These are phyloP conservation scores for Perilla frutescens DNA, from an alignment of 257 asterid genomes.

Conservation along the genomic window DNA sequence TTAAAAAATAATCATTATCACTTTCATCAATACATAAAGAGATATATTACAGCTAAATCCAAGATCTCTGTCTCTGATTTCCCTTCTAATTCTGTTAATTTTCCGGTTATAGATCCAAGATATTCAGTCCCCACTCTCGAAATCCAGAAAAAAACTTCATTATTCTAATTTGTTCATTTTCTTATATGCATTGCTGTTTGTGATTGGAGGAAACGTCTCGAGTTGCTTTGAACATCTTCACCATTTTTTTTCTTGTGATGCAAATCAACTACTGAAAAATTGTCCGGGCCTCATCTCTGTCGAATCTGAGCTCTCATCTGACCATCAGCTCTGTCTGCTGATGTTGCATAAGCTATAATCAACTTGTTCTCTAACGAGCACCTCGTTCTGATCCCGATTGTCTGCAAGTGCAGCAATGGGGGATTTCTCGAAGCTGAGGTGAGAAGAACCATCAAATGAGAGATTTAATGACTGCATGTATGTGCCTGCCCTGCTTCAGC, in stretches of 20 bases:
- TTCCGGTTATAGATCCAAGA: conserved; percentile 21
- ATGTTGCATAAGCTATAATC: neutral
- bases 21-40: conserved; percentile 4
- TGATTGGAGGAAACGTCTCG: no score
- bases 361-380: no score
- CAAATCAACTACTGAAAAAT: no score
- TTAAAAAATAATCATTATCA: neutral
- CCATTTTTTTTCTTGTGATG: no score
- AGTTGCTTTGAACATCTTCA: no score
- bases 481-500: no score
- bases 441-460: no score
- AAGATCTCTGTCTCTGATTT: neutral
- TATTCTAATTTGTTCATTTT: neutral
- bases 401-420: neutral
- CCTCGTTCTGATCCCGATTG: neutral
- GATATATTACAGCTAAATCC: neutral
- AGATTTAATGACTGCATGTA: neutral
- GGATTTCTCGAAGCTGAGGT: neutral
- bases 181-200: no score
- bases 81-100: neutral
- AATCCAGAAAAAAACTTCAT: neutral
- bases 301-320: neutral
- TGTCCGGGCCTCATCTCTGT: neutral
- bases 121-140: conserved; percentile 2
- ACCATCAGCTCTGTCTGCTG: neutral